Conservation (phyloP, 176 grass and related monocot genomes). For the barley (Hordeum vulgare) region MorexV3_pseudomolecules_assembly NC_058523.1:29738095-29738594, state of each 20-base stretch:
- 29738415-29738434: background rate
- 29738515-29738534: background rate
- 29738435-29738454: background rate
- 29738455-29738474: background rate
- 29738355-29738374: constrained; percentile 80
- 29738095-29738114: constrained; percentile 90
- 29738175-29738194: background rate
- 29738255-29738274: background rate
- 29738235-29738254: background rate
- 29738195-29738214: background rate
- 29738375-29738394: constrained; percentile 35
- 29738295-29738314: constrained; percentile 7
- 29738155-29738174: constrained; percentile 51
- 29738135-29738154: constrained; percentile 89
- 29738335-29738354: constrained; percentile 59
- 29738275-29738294: constrained; percentile 23
- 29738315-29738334: constrained; percentile 63
- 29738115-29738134: constrained; percentile 85
- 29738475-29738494: background rate
- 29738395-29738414: background rate
- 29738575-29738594: background rate
- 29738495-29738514: background rate
- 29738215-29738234: background rate
- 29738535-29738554: too few species aligned
- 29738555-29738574: background rate